These are phyloP conservation scores for Fusarium paranaense DNA, from an alignment of 2,329 filamentous ascomycete genomes.

Conservation along the genomic window DNA sequence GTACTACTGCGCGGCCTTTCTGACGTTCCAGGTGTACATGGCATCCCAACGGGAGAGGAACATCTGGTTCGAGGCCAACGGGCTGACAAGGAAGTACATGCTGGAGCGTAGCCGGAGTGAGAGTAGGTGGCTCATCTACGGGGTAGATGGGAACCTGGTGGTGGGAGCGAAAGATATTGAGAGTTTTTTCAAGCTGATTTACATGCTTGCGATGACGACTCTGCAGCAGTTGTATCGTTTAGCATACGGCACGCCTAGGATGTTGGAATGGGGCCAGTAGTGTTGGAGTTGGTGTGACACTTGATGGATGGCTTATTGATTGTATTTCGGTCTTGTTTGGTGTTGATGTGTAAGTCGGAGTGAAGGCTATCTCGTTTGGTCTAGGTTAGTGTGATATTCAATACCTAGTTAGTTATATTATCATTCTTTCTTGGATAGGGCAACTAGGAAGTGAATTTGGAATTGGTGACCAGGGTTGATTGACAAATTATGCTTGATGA, in stretches of 20 bases:
- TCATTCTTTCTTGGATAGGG: neutral
- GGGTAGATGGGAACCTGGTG: conserved; percentile 15
- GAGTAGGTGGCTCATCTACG: conserved; percentile 7
- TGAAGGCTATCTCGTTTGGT: neutral
- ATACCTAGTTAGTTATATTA: neutral
- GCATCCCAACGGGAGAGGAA: conserved; percentile 36
- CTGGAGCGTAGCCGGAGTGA: conserved; percentile 20
- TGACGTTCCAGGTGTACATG: conserved; percentile 32
- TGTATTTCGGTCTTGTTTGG: neutral
- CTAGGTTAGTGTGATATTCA: neutral
- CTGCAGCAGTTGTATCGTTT: neutral
- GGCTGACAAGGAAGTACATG: conserved; percentile 46
- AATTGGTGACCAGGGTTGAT: neutral
- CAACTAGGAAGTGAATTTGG: neutral
- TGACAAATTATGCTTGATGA: neutral
- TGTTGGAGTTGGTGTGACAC: neutral
- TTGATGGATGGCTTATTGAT: neutral
- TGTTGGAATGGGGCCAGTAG: too few relatives aligned
- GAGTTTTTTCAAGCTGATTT: neutral
- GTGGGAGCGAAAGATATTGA: neutral
- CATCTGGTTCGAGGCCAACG: conserved; percentile 49
- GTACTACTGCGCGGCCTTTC: conserved; percentile 13
- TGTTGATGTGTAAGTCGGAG: neutral
- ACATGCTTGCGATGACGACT: neutral
- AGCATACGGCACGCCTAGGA: neutral